Percentiles rank a stretch among this genome's conserved stretches.
Evolutionary conservation across 768 basidiomycete genomes (phyloP).

Genomic region (Auriscalpium orientale): DNA sequence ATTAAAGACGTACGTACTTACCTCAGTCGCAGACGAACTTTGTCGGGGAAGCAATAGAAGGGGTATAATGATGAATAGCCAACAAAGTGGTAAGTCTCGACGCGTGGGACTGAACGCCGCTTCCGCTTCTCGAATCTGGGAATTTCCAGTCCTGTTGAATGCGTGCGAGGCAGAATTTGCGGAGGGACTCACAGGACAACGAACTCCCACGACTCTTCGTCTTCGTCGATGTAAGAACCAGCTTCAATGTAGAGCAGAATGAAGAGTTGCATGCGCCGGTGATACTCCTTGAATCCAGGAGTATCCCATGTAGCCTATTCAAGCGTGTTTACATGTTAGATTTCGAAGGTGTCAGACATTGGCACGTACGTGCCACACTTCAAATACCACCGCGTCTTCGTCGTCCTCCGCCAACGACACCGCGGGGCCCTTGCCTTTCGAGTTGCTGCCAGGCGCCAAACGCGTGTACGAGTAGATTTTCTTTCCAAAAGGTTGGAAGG

Average conservation of each 20-base stretch:
- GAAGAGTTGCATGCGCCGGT: constrained; percentile 89
- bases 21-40: constrained; percentile 81
- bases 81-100: constrained; percentile 77
- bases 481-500: constrained; percentile 72
- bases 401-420: constrained; percentile 39
- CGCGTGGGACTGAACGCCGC: constrained; percentile 40
- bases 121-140: constrained; percentile 80
- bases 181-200: constrained; percentile 58
- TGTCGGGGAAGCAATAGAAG: constrained; percentile 94
- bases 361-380: constrained; percentile 80
- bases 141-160: neutral
- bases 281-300: constrained; percentile 85
- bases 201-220: constrained; percentile 94
- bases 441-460: constrained; percentile 34
- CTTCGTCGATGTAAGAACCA: constrained; percentile 90
- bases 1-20: constrained; percentile 23
- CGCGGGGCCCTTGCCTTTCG: constrained; percentile 48
- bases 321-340: neutral
- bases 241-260: constrained; percentile 93
- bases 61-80: constrained; percentile 94
- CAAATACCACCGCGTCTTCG: constrained; percentile 65
- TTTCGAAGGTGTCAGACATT: neutral
- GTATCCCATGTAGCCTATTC: constrained; percentile 74
- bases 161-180: neutral
- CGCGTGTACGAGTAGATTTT: constrained; percentile 73